Percentiles rank a stretch among this genome's conserved stretches.
Evolutionary conservation across 2,329 filamentous ascomycete genomes (phyloP).

Genomic region (Lecanosticta acicola): DNA sequence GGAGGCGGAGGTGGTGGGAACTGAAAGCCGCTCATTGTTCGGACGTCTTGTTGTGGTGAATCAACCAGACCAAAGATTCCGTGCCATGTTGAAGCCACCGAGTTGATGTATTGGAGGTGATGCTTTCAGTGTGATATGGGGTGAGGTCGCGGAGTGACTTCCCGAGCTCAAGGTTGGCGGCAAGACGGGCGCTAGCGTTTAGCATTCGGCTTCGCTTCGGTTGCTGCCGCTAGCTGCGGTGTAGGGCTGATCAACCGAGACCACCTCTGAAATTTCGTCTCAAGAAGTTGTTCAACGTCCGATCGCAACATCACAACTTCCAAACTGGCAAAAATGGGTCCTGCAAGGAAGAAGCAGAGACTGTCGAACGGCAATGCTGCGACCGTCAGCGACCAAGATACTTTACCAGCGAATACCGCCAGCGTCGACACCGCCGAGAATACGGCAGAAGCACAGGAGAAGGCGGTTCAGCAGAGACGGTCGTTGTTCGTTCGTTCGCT

Average conservation of each 20-base stretch:
- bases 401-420: neutral
- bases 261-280: neutral
- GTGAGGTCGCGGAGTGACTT: neutral
- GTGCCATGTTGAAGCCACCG: too few species aligned
- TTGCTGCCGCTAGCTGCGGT: neutral
- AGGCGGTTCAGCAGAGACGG: slow-evolving; percentile 23
- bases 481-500: slow-evolving; percentile 87
- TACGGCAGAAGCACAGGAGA: slow-evolving; percentile 13
- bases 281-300: neutral
- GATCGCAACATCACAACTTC: neutral
- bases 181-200: neutral
- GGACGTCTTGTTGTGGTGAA: neutral
- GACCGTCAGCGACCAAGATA: slow-evolving; percentile 14
- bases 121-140: neutral
- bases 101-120: neutral
- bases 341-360: slow-evolving; percentile 29
- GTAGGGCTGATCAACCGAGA: neutral
- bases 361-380: slow-evolving; percentile 26
- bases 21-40: slow-evolving; percentile 32
- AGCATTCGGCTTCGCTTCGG: neutral
- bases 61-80: too few species aligned
- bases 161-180: neutral
- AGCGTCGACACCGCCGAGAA: slow-evolving; percentile 1
- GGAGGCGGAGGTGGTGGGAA: slow-evolving; percentile 48
- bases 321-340: slow-evolving; percentile 20